phyloP scores from a whole-genome alignment of 345 rosid genomes.

The Diplotaxis tenuifolia region DNA sequence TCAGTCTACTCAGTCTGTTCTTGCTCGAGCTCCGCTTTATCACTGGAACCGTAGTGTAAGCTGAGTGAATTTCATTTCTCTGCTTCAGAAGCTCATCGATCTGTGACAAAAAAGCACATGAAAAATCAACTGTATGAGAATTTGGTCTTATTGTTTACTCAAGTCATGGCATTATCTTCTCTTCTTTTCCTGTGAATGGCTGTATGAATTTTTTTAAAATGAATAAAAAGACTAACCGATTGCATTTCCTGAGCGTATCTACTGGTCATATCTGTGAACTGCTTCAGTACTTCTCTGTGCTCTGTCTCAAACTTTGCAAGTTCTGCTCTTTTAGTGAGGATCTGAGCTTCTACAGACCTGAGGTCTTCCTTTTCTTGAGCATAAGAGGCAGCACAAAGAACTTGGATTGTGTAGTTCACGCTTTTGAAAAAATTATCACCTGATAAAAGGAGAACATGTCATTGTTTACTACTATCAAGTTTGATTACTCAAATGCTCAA shows the following conservation, averaged over 20 bases:
- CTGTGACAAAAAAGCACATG: conserved; percentile 44
- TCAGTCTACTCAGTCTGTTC: conserved; percentile 59
- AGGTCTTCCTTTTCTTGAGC: conserved; percentile 72
- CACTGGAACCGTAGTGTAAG: conserved; percentile 60
- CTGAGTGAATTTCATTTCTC: conserved; percentile 78
- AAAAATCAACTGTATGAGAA: neutral
- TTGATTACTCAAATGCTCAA: neutral
- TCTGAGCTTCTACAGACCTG: conserved; percentile 82
- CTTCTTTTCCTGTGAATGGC: neutral
- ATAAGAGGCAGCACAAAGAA: conserved; percentile 76
- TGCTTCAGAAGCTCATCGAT: conserved; percentile 85
- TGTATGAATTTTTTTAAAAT: neutral
- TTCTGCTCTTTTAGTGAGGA: conserved; percentile 80
- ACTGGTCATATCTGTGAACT: conserved; percentile 87
- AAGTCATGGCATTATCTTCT: neutral
- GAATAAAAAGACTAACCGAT: conserved; percentile 50
- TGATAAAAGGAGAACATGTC: conserved; percentile 30
- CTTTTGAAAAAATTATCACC: conserved; percentile 97
- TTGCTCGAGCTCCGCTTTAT: conserved; percentile 66
- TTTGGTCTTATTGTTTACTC: conserved; percentile 1
- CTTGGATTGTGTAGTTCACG: conserved; percentile 86
- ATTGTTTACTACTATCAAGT: conserved; percentile 13
- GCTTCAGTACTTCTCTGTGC: conserved; percentile 88
- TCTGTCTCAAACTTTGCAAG: conserved; percentile 88
- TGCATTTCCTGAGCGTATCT: conserved; percentile 95